phyloP scores from a whole-genome alignment of 1,139 yeast genomes.

The Saccharomyces hybrid region DNA sequence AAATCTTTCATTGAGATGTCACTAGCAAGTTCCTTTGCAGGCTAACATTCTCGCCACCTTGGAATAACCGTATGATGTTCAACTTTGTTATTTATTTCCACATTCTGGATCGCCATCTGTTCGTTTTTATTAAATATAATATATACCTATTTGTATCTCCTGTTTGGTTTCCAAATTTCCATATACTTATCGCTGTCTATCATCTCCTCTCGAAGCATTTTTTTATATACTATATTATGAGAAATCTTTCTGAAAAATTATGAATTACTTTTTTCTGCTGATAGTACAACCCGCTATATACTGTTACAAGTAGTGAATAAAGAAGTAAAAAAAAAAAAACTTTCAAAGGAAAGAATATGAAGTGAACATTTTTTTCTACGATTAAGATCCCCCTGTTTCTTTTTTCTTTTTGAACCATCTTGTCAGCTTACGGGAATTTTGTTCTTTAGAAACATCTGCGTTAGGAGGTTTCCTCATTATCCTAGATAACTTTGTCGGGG shows the following conservation, averaged over 20 bases:
- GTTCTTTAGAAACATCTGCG: neutral
- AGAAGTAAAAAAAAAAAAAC: neutral
- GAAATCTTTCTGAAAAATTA: neutral
- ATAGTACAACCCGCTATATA: neutral
- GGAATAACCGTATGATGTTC: neutral
- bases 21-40: constrained; percentile 4
- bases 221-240: neutral
- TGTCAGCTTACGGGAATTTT: neutral
- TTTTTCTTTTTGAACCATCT: neutral
- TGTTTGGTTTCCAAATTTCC: neutral
- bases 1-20: constrained; percentile 5
- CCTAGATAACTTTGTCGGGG: neutral
- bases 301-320: neutral
- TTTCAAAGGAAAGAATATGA: neutral
- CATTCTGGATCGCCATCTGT: neutral
- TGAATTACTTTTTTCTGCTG: neutral
- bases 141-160: neutral
- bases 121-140: neutral
- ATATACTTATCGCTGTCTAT: neutral
- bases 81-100: neutral
- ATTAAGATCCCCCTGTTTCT: neutral
- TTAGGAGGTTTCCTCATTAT: neutral
- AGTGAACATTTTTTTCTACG: neutral
- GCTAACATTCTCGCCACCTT: neutral
- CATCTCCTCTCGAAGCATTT: neutral